Evolutionary conservation across 1,284 basidiomycete genomes (phyloP), one percentile per base, ranked within the genome.

Genomic region (Caloboletus inedulis): DNA sequence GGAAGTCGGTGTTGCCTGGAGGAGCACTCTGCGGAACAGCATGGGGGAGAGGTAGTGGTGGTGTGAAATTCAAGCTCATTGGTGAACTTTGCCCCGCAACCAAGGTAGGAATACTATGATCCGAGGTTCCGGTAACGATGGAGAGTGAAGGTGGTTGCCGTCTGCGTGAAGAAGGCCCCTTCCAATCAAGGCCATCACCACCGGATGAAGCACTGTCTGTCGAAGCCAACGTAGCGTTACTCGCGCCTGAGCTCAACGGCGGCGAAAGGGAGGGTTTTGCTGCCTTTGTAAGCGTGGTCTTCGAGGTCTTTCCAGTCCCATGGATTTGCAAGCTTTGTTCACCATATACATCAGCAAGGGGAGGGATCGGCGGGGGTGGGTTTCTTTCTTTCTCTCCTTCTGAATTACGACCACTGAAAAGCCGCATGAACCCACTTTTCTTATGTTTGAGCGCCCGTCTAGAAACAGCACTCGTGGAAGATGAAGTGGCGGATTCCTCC

Each of bases 391-490:
- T 78, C 12, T 68, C 64, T 36, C 54, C 63, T 46, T 70, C 64
- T 14, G 55, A 49, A 50, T 34, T 82, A 59, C 77, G 80, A 27
- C 75, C 76, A 62, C 85, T 82, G 68, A 91, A 90, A 13, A 91
- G 69, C 51, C 86, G 76, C 84, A 91, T 82, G 65, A 91, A 87
- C 1, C 87, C 89, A 59, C 88, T 91, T 68, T 86, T 90, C 74
- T 87, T 87, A 52, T 82, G 80, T 62, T 80, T 85, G 39, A 89
- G 62, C 2, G 69, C 59, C 56, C 82, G 85, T 4, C 73, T 74
- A 27, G 72, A 56, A 35, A 58, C 33, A 46, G 51, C 55, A 51
- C 36, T 44, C 19, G n/a, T 57, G 44, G 55, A 36, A 54, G 36
- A 43, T 27, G 60, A 52, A 31, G 66, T 44, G 19, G 57, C 45